Evolutionary conservation across 2,329 filamentous ascomycete species (phyloP).

Genomic region (Ramularia collo-cygni): DNA sequence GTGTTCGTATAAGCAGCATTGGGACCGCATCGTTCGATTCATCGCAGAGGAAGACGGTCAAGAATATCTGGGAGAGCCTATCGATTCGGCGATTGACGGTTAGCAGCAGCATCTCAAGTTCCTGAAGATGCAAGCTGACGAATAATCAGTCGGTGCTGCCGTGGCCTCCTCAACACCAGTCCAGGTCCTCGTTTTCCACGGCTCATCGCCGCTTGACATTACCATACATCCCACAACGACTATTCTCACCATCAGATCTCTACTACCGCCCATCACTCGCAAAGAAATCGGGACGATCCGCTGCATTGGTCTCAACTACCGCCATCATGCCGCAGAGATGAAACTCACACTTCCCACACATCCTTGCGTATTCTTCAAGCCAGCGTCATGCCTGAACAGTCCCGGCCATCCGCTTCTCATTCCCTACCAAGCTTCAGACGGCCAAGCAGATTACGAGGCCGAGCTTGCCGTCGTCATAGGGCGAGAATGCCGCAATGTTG

Average conservation of each 20-base stretch:
- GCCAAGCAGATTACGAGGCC: slow-evolving; percentile 45
- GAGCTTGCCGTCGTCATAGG: slow-evolving; percentile 48
- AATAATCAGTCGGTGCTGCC: not conserved
- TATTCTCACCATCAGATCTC: slow-evolving; percentile 5
- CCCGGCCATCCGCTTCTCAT: slow-evolving; percentile 5
- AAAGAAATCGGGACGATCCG: slow-evolving; percentile 6
- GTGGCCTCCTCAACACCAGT: slow-evolving; percentile 26
- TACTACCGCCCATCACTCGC: slow-evolving; percentile 3
- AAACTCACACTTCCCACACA: slow-evolving; percentile 6
- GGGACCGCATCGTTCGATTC: not conserved
- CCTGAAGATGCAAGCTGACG: not conserved
- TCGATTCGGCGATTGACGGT: not conserved
- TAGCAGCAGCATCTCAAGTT: no score
- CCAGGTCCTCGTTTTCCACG: slow-evolving; percentile 51
- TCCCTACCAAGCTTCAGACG: slow-evolving; percentile 18
- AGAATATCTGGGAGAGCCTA: not conserved
- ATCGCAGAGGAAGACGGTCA: not conserved
- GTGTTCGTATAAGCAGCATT: slow-evolving; percentile 10
- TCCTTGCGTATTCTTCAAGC: slow-evolving; percentile 11
- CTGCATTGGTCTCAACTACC: slow-evolving; percentile 9
- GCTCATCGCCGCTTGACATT: not conserved
- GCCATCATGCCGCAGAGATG: slow-evolving; percentile 7
- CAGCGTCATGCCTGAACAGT: slow-evolving; percentile 6
- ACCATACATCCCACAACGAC: not conserved
- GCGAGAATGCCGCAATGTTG: slow-evolving; percentile 46